Evolutionary conservation across 495 filamentous ascomycete species (phyloP).

Genomic region (Penicillium lagena): DNA sequence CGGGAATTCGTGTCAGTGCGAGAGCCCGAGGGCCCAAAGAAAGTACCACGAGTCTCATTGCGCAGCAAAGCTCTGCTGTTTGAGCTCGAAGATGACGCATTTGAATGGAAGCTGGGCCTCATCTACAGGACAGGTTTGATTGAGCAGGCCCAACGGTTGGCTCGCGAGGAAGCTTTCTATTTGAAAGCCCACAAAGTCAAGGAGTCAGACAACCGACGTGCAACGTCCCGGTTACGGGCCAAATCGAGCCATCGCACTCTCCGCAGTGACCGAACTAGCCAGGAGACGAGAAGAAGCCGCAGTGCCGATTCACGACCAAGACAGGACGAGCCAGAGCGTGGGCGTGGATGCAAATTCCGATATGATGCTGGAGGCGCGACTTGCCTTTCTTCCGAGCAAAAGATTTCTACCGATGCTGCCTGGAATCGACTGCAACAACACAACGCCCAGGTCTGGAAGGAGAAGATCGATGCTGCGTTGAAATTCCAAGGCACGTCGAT

Average conservation of each 20-base stretch:
- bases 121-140: constrained; percentile 85
- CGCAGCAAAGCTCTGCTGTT: constrained; percentile 77
- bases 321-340: constrained; percentile 20
- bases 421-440: constrained; percentile 66
- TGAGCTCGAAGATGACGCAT: constrained; percentile 90
- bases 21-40: constrained; percentile 74
- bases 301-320: constrained; percentile 42
- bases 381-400: constrained; percentile 59
- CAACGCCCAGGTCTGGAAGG: constrained; percentile 89
- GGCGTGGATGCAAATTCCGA: constrained; percentile 47
- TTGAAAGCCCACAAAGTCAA: constrained; percentile 83
- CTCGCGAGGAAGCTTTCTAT: constrained; percentile 82
- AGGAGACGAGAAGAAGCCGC: constrained; percentile 45
- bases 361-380: constrained; percentile 76
- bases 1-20: constrained; percentile 83
- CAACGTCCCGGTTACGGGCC: constrained; percentile 45
- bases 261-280: constrained; percentile 37
- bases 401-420: constrained; percentile 67
- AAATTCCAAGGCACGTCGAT: constrained; percentile 63
- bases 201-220: constrained; percentile 50
- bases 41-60: constrained; percentile 75
- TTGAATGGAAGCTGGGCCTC: constrained; percentile 91
- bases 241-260: constrained; percentile 42
- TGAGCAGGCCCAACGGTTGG: constrained; percentile 83
- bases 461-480: constrained; percentile 74